Evolutionary conservation across 306 rosid species (phyloP).

Genomic region (Gleditsia sinensis): DNA sequence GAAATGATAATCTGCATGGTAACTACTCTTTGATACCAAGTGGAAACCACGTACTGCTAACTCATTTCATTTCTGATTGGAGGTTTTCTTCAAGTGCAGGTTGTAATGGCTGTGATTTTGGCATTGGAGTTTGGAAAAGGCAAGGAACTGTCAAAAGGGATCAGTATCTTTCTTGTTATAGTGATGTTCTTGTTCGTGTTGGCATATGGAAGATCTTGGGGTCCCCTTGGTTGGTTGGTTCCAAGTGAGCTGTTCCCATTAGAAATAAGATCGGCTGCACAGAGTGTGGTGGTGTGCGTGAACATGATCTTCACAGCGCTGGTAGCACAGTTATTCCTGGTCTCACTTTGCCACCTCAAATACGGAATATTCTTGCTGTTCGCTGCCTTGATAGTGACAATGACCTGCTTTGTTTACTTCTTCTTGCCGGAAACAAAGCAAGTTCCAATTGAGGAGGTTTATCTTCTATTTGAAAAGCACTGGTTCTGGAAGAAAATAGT

Average conservation of each 20-base stretch:
- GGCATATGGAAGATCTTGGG: conserved; percentile 92
- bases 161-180: conserved; percentile 66
- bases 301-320: conserved; percentile 79
- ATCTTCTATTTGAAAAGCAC: conserved; percentile 66
- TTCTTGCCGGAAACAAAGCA: conserved; percentile 84
- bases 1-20: conserved; percentile 82
- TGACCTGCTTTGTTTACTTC: conserved; percentile 66
- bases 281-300: conserved; percentile 78
- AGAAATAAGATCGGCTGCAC: conserved; percentile 84
- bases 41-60: background rate
- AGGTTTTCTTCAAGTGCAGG: conserved; percentile 32
- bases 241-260: conserved; percentile 86
- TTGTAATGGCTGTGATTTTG: conserved; percentile 59
- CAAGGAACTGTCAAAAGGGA: conserved; percentile 26
- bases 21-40: background rate
- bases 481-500: conserved; percentile 72
- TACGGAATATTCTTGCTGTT: conserved; percentile 78
- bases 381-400: conserved; percentile 48
- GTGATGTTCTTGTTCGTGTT: conserved; percentile 68
- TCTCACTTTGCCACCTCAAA: conserved; percentile 68
- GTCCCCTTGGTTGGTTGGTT: conserved; percentile 83
- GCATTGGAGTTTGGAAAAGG: conserved; percentile 68
- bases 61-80: background rate
- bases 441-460: conserved; percentile 83
- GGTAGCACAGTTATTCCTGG: conserved; percentile 73